Conservation (phyloP, 306 rosid genomes). For the Sphenostylis stenocarpa region DNA sequence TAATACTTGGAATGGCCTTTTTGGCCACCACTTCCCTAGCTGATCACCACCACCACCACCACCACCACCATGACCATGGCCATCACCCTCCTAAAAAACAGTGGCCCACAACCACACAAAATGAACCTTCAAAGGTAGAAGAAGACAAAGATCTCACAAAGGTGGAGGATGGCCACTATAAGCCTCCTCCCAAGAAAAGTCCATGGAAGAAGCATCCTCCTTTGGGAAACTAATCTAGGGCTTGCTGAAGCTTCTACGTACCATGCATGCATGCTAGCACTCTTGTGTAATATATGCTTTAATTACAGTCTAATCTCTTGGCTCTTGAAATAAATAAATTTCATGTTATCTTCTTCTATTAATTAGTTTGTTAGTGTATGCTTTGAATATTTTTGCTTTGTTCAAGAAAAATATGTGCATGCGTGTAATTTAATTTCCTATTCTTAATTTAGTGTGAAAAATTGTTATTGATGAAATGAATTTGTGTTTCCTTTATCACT, state of each 20-base stretch:
- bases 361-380: background rate
- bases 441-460: background rate
- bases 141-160: background rate
- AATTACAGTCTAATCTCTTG: background rate
- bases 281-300: background rate
- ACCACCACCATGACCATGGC: no score
- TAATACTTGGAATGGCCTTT: background rate
- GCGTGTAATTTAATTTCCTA: background rate
- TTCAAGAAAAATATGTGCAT: background rate
- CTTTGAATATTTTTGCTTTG: background rate
- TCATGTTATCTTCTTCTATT: background rate
- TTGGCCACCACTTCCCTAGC: no score
- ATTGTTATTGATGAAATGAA: background rate
- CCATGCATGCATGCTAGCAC: background rate
- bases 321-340: background rate
- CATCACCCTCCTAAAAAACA: background rate
- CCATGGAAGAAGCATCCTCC: slow-evolving; percentile 14
- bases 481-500: background rate
- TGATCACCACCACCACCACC: background rate
- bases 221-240: background rate
- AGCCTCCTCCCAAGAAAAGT: background rate
- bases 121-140: background rate
- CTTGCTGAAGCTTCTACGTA: background rate
- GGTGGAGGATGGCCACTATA: background rate
- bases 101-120: slow-evolving; percentile 11